Conservation (phyloP, 2,329 filamentous ascomycete species). For the Cucurbitaria berberidis region DNA sequence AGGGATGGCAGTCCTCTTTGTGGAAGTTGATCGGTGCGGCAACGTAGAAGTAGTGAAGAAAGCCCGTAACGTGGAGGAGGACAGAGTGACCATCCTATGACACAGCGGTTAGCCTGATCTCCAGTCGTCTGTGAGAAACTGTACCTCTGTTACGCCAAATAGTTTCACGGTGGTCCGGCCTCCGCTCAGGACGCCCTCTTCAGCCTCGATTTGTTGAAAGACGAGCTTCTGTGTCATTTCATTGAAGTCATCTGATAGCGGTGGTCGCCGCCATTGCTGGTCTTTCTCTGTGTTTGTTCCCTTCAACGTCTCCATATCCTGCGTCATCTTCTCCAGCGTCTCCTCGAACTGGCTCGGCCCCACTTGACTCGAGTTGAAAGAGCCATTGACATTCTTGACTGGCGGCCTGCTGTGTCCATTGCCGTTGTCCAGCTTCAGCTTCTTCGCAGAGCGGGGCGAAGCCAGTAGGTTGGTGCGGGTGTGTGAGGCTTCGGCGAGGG, state of each 20-base stretch:
- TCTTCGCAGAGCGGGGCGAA: constrained; percentile 69
- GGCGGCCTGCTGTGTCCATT: constrained; percentile 66
- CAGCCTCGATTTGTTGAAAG: constrained; percentile 95
- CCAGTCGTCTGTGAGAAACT: constrained; percentile 4
- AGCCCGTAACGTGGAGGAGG: constrained; percentile 91
- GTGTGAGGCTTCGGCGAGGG: constrained; percentile 54
- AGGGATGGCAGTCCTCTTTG: constrained; percentile 76
- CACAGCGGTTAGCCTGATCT: constrained; percentile 15
- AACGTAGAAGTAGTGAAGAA: constrained; percentile 95
- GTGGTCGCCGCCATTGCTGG: constrained; percentile 83
- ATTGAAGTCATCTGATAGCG: constrained; percentile 63
- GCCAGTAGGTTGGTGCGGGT: constrained; percentile 54
- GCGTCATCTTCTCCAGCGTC: constrained; percentile 92
- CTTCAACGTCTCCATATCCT: constrained; percentile 87
- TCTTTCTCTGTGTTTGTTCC: constrained; percentile 89
- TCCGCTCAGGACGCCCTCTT: constrained; percentile 83
- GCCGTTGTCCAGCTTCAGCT: constrained; percentile 75
- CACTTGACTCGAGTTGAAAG: constrained; percentile 72
- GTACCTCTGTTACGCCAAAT: constrained; percentile 86
- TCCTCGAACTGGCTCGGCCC: constrained; percentile 91
- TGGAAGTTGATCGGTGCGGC: constrained; percentile 84
- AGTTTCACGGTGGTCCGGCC: constrained; percentile 83
- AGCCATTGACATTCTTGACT: constrained; percentile 66
- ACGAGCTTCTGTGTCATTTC: constrained; percentile 72
- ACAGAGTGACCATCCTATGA: constrained; percentile 79